phyloP scores from a whole-genome alignment of 331 rosid species.

The Malus hybrid region DNA sequence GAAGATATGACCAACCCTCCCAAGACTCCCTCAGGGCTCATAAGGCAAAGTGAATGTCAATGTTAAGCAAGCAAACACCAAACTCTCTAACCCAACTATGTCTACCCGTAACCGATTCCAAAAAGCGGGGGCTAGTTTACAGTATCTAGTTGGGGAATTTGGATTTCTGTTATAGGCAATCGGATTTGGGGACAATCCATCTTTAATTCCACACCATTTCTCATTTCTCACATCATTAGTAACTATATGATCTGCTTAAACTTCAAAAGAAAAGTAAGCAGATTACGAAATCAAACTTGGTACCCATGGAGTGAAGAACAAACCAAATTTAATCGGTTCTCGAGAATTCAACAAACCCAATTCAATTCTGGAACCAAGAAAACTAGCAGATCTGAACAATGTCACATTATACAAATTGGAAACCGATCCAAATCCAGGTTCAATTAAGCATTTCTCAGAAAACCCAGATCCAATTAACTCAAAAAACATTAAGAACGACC shows the following conservation, averaged over 20 bases:
- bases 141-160: background rate
- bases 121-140: background rate
- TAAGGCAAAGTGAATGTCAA: background rate
- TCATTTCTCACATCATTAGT: no score
- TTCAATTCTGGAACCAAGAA: background rate
- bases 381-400: constrained; percentile 17
- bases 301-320: background rate
- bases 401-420: background rate
- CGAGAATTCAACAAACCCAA: background rate
- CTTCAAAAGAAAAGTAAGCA: background rate
- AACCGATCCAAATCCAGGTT: background rate
- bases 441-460: background rate
- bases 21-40: background rate
- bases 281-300: background rate
- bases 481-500: background rate
- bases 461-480: constrained; percentile 4
- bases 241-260: no score
- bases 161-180: background rate
- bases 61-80: background rate
- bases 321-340: background rate
- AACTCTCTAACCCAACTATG: background rate
- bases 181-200: background rate
- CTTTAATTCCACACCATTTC: background rate
- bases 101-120: background rate
- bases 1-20: background rate